phyloP scores from a whole-genome alignment of 2,329 filamentous ascomycete species.

The Fusarium hostae region DNA sequence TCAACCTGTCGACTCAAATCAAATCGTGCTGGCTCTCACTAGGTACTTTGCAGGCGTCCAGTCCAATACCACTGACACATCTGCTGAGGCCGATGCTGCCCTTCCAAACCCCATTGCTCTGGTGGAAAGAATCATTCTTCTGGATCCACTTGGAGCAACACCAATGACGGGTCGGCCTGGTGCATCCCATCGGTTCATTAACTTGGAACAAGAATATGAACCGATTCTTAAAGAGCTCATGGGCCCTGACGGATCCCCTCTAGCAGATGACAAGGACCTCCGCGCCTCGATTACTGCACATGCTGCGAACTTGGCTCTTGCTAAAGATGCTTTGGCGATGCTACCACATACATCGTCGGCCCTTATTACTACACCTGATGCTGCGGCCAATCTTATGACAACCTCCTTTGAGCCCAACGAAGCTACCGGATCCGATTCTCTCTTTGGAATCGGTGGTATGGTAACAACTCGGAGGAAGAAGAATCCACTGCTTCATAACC shows the following conservation, averaged over 20 bases:
- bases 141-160: slow-evolving; percentile 88
- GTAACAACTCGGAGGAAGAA: slow-evolving; percentile 66
- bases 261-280: slow-evolving; percentile 47
- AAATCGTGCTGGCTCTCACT: slow-evolving; percentile 80
- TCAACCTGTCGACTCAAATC: slow-evolving; percentile 59
- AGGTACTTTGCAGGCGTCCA: slow-evolving; percentile 78
- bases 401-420: slow-evolving; percentile 51
- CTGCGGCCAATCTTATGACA: slow-evolving; percentile 69
- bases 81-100: slow-evolving; percentile 47
- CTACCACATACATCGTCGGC: slow-evolving; percentile 88
- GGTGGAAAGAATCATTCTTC: slow-evolving; percentile 86
- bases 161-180: slow-evolving; percentile 66
- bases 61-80: slow-evolving; percentile 42
- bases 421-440: slow-evolving; percentile 60
- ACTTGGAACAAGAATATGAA: slow-evolving; percentile 89
- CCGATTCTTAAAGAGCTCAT: slow-evolving; percentile 72
- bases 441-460: slow-evolving; percentile 60
- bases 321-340: slow-evolving; percentile 75
- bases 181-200: slow-evolving; percentile 74
- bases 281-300: slow-evolving; percentile 56
- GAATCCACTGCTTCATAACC: slow-evolving; percentile 94
- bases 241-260: slow-evolving; percentile 44
- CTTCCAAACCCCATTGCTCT: slow-evolving; percentile 64
- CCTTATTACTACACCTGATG: slow-evolving; percentile 85
- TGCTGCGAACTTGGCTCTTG: slow-evolving; percentile 77